Conservation (phyloP, 2,329 filamentous ascomycete species). For the Plectosphaerella plurivora region DNA sequence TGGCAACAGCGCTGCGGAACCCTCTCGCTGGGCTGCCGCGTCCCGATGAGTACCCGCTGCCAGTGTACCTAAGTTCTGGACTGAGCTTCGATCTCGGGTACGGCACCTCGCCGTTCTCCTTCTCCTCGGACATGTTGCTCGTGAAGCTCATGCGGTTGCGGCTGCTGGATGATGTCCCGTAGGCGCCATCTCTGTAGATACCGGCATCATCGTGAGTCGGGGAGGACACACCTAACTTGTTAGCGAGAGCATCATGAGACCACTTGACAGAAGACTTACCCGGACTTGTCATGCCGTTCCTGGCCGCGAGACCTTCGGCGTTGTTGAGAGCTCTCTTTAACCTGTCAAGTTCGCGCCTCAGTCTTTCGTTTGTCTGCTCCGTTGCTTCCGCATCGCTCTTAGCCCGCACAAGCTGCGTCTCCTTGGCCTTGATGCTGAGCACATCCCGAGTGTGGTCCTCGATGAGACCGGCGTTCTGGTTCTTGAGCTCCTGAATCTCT, state of each 20-base stretch:
- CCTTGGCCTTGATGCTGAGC: constrained; percentile 94
- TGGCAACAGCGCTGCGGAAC: constrained; percentile 33
- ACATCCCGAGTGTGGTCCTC: constrained; percentile 96
- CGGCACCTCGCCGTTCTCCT: constrained; percentile 61
- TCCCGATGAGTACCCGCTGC: constrained; percentile 48
- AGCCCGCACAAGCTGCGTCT: constrained; percentile 91
- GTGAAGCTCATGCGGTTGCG: constrained; percentile 57
- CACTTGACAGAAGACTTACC: constrained; percentile 3
- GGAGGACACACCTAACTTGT: constrained; percentile 36
- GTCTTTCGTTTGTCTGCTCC: constrained; percentile 78
- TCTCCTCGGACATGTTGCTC: constrained; percentile 69
- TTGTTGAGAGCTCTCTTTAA: constrained; percentile 78
- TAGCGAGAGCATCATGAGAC: not conserved
- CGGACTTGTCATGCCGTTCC: constrained; percentile 20
- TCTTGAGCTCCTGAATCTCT: constrained; percentile 90
- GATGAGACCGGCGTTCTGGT: constrained; percentile 93
- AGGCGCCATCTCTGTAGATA: constrained; percentile 49
- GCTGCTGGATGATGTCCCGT: constrained; percentile 19
- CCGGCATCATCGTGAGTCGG: constrained; percentile 55
- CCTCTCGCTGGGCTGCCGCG: constrained; percentile 56
- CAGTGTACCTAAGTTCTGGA: constrained; percentile 48
- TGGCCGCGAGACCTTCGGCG: constrained; percentile 46
- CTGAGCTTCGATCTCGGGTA: constrained; percentile 49
- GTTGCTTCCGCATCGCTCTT: constrained; percentile 85
- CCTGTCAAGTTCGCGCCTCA: constrained; percentile 84